These are phyloP conservation scores for Histomonas meleagridis DNA, from an alignment of 208 protist genomes.

Conservation along the genomic window DNA sequence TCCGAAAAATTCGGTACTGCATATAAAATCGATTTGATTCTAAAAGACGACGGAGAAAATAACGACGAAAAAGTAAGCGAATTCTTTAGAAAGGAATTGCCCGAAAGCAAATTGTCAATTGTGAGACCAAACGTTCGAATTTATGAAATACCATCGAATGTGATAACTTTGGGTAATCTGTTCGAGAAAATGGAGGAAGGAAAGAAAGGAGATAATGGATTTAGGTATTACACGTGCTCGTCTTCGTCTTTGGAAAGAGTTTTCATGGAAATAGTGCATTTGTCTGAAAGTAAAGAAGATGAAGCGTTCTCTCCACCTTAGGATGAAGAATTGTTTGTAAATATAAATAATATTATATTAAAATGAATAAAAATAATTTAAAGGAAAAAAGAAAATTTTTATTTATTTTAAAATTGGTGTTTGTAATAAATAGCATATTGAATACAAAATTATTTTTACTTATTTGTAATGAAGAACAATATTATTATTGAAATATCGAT, in stretches of 20 bases:
- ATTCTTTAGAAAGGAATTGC: background rate
- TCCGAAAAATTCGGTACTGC: background rate
- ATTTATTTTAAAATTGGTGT: no score
- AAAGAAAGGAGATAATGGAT: background rate
- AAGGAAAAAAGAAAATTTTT: no score
- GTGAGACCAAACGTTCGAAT: background rate
- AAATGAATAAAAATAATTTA: no score
- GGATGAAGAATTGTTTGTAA: no score
- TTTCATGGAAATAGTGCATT: slow-evolving; percentile 28
- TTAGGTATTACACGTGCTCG: background rate
- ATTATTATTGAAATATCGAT: no score
- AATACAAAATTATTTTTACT: no score
- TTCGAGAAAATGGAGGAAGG: background rate
- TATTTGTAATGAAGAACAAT: no score
- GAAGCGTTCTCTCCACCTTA: no score
- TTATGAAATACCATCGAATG: background rate
- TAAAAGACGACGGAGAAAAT: background rate
- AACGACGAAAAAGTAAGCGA: background rate
- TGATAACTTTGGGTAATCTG: background rate
- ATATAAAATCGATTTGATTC: background rate
- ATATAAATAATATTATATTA: no score
- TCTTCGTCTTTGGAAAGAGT: background rate
- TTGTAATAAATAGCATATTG: no score
- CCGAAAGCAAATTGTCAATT: background rate
- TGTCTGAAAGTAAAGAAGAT: background rate